A percentile compares a stretch with the other conserved stretches of the same genome.
Conservation (phyloP, 106 monocot species). For the Dactylorhiza incarnata region DNA sequence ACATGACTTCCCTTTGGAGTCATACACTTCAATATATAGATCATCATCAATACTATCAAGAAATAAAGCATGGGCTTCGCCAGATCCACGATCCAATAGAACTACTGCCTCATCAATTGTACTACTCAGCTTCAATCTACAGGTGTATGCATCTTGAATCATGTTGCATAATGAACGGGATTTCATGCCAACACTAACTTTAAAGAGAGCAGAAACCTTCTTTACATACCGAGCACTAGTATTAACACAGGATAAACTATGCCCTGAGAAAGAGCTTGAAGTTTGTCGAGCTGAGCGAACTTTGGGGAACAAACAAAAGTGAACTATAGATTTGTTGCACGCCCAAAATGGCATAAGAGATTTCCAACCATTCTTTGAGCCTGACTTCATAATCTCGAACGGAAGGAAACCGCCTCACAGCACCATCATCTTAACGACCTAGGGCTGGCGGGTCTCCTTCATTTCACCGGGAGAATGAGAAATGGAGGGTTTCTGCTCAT, state of each 20-base stretch:
- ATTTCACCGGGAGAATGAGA: too few species aligned
- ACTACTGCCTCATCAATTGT: slow-evolving; percentile 37
- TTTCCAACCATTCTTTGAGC: too few species aligned
- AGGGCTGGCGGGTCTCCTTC: too few species aligned
- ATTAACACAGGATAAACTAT: slow-evolving; percentile 67
- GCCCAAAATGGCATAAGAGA: too few species aligned
- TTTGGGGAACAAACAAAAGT: too few species aligned
- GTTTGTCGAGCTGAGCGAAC: too few species aligned
- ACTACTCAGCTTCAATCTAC: slow-evolving; percentile 67
- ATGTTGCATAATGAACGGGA: slow-evolving; percentile 46
- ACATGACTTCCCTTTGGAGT: slow-evolving; percentile 60
- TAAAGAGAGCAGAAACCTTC: slow-evolving; percentile 63
- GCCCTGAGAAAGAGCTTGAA: slow-evolving; percentile 43
- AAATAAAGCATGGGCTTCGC: slow-evolving; percentile 81
- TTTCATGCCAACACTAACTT: slow-evolving; percentile 52
- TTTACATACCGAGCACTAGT: too few species aligned
- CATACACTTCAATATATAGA: slow-evolving; percentile 67
- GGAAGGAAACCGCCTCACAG: too few species aligned
- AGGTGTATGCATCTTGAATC: slow-evolving; percentile 48
- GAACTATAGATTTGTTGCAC: too few species aligned
- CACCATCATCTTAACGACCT: too few species aligned
- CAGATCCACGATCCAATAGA: slow-evolving; percentile 63
- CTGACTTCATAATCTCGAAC: too few species aligned
- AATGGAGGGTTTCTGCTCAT: too few species aligned
- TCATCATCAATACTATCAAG: slow-evolving; percentile 80